Base-by-base conservation (phyloP, 345 rosid species). In the Populus alba region DNA sequence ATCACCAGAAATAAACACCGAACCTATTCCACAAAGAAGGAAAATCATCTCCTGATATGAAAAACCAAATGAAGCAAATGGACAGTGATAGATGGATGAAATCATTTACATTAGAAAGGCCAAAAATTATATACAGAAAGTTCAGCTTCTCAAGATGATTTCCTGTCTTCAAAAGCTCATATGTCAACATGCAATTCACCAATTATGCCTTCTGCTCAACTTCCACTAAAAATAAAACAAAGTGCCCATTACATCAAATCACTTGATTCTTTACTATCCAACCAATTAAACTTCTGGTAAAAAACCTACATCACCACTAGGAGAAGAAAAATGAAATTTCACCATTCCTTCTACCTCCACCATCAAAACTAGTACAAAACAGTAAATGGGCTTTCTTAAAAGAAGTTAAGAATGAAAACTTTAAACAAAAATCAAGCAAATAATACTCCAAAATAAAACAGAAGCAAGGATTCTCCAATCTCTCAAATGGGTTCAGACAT, bases 401-500 rank as follows among this genome's bases (percentile, higher is more conserved):
- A 73, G 15, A 39, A 39, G 45, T 16, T 5, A 27, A 65, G 5
- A 41, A 71, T 13, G 29, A 20, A 73, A n/a, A 27, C 55, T 29
- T 51, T 29, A 33, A 4, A 39, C 41, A 57, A n/a, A 45, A 27
- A 37, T 57, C 37, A 23, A 20, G 9, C 38, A 38, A 53, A 6
- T 15, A 67, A 22, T 29, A 16, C 67, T 33, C 31, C 35, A 23
- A 75, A 37, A 53, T 0, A 66, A 18, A 9, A 3, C 23, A 62
- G 22, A 71, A 59, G 41, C 39, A 5, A 23, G 51, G 70, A 71
- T 79, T 2, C 62, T 20, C 49, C 71, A 73, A 51, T 66, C 47
- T 49, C 77, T 53, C 72, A 76, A 16, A 49, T 61, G 73, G 65
- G 59, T 61, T 35, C 20, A 51, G 33, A 41, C 10, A 41, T 70